Evolutionary conservation across 495 filamentous ascomycete species (phyloP).

Genomic region (Apiosordaria backusii): DNA sequence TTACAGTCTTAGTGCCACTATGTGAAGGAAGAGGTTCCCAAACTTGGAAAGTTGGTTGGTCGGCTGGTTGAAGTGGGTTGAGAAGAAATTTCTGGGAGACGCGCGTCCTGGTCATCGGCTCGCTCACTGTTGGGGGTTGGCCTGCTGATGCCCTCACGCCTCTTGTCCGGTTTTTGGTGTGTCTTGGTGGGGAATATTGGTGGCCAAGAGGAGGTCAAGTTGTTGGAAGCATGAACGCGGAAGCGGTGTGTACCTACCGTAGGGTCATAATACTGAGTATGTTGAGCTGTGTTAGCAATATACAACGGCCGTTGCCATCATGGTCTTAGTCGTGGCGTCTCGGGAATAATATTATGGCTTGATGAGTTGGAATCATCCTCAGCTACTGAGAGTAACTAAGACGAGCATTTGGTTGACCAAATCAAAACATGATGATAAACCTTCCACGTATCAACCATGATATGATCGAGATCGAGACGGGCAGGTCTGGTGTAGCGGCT

Average conservation of each 20-base stretch:
- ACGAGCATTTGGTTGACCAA: background rate
- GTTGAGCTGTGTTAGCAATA: too few relatives aligned
- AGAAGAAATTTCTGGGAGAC: background rate
- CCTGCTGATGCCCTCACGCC: background rate
- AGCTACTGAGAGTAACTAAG: background rate
- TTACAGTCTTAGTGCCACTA: background rate
- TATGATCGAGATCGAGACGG: background rate
- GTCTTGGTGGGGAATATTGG: background rate
- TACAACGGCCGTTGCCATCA: too few relatives aligned
- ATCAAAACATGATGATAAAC: background rate
- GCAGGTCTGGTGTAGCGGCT: background rate
- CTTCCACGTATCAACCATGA: background rate
- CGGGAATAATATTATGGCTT: too few relatives aligned
- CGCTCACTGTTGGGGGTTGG: background rate
- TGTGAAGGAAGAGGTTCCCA: background rate
- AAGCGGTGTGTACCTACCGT: background rate
- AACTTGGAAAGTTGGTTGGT: background rate
- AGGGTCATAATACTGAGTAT: too few relatives aligned
- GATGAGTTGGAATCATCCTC: background rate
- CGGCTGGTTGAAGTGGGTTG: background rate
- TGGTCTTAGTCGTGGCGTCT: background rate
- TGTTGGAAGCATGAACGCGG: background rate
- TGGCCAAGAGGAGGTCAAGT: background rate
- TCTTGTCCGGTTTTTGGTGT: background rate
- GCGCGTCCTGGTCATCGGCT: background rate